phyloP scores from a whole-genome alignment of 768 basidiomycete species.

The Pleurotus salmoneostramineus region DNA sequence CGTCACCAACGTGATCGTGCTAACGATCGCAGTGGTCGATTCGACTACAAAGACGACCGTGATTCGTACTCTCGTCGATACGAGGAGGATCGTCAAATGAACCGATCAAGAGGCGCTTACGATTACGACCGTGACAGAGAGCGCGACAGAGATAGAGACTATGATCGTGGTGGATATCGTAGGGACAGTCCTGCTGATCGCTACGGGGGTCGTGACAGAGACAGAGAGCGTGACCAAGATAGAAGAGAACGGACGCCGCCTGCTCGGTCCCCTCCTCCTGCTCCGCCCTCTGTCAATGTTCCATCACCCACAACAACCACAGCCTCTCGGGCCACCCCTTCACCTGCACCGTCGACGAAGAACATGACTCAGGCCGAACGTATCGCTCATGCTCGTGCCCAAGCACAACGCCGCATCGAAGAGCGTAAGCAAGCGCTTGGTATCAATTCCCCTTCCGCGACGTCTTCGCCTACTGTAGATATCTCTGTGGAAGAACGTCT shows the following conservation, averaged over 20 bases:
- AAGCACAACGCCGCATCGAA: slow-evolving; percentile 79
- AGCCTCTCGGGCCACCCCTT: slow-evolving; percentile 36
- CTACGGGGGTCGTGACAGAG: slow-evolving; percentile 14
- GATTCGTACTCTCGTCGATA: slow-evolving; percentile 37
- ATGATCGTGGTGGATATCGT: slow-evolving; percentile 28
- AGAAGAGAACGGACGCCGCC: slow-evolving; percentile 37
- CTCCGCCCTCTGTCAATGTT: slow-evolving; percentile 37
- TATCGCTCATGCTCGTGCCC: slow-evolving; percentile 67
- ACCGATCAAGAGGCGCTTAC: slow-evolving; percentile 16
- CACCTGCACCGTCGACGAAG: slow-evolving; percentile 54
- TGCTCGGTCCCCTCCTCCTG: slow-evolving; percentile 45
- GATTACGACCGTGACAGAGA: slow-evolving; percentile 38
- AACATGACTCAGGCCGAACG: slow-evolving; percentile 86
- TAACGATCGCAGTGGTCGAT: slow-evolving; percentile 78
- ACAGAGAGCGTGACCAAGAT: slow-evolving; percentile 24
- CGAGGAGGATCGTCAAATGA: slow-evolving; percentile 17
- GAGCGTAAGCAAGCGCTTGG: slow-evolving; percentile 86
- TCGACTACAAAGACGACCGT: slow-evolving; percentile 42
- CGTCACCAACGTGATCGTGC: slow-evolving; percentile 74
- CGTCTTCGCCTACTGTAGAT: slow-evolving; percentile 53
- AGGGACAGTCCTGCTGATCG: slow-evolving; percentile 20
- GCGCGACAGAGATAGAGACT: slow-evolving; percentile 31
- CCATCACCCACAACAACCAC: slow-evolving; percentile 49
- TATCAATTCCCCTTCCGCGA: slow-evolving; percentile 41
- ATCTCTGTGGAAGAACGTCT: slow-evolving; percentile 82